Evolutionary conservation across 2,329 filamentous ascomycete genomes (phyloP).

Genomic region (Stenocarpella maydis): DNA sequence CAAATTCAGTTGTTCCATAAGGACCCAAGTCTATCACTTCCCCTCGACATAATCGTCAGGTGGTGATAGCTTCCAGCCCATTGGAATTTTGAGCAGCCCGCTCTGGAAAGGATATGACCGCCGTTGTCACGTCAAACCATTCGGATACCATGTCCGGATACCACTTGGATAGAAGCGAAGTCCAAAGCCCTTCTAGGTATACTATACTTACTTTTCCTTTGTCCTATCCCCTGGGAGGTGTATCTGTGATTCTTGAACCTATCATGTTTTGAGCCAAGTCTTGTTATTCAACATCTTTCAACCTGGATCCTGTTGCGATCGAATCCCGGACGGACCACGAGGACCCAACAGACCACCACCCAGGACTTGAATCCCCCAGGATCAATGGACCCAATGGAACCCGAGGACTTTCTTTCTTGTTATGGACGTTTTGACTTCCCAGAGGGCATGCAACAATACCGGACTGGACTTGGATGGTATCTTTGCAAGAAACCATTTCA

Average conservation of each 20-base stretch:
- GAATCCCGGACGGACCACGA: background rate
- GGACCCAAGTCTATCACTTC: constrained; percentile 30
- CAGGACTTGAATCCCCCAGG: constrained; percentile 3
- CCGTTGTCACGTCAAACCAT: constrained; percentile 56
- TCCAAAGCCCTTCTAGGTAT: constrained; percentile 69
- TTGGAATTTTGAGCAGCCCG: constrained; percentile 39
- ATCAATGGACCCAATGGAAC: background rate
- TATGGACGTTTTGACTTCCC: background rate
- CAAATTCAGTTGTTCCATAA: constrained; percentile 32
- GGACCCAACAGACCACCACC: background rate
- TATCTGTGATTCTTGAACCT: constrained; percentile 43
- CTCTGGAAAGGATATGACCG: constrained; percentile 60
- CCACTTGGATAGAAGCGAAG: constrained; percentile 65
- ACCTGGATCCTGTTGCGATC: constrained; percentile 35
- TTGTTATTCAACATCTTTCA: constrained; percentile 36
- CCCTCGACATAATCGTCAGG: constrained; percentile 31
- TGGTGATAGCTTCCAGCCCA: constrained; percentile 31
- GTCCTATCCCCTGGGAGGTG: constrained; percentile 54
- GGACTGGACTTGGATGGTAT: background rate
- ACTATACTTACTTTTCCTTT: constrained; percentile 58
- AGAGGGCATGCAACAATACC: background rate
- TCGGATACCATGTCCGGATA: constrained; percentile 58
- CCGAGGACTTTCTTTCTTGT: background rate
- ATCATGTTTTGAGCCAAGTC: constrained; percentile 15
- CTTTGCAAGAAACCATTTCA: no score